Evolutionary conservation across 805 yeast species (phyloP), one percentile per base, ranked within the genome.

Genomic region (Kregervanrija delftensis): DNA sequence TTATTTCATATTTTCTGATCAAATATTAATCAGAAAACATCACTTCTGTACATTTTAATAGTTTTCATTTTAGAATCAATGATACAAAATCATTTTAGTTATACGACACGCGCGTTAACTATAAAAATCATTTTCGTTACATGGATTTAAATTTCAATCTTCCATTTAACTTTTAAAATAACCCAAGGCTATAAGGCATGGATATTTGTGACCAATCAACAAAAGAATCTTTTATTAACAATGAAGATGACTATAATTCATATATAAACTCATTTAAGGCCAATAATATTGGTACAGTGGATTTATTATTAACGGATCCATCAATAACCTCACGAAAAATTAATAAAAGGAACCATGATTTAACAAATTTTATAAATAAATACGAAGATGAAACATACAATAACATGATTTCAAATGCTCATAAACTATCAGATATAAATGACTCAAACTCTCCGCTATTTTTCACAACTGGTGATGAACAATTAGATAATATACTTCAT

Each of bases 391-490:
- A 54, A 38, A 40, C 43, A 10, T 8, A 31, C 9, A 12, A 17
- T 4, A 32, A 33, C 11, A 13, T 49, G 2, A n/a, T 30, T 22
- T 37, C 11, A 28, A 37, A 35, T 11, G 4, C 15, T 33, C 8
- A 22, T 11, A 34, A 4, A 13, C 47, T 17, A 6, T 32, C 28
- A 8, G 31, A 22, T 10, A 35, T 32, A 12, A 15, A 2, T 15
- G 37, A n/a, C 1, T 11, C 9, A 3, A 28, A 33, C 2, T 11
- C 14, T 2, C 31, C 30, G 5, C 15, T 2, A 8, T 28, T 30
- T 8, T 72, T 79, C 55, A 71, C 84, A 8, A 70, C 82, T 0
- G 86, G 86, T 0, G 80, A 74, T 55, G 58, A 56, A 1, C 53
- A 49, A 5, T 49, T 84, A 1, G 90, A 84, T 55, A 55, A 51